A percentile compares a stretch with the other conserved stretches of the same genome.
phyloP scores from a whole-genome alignment of 108 stramenopile species.

The Stephanodiscus triporus region DNA sequence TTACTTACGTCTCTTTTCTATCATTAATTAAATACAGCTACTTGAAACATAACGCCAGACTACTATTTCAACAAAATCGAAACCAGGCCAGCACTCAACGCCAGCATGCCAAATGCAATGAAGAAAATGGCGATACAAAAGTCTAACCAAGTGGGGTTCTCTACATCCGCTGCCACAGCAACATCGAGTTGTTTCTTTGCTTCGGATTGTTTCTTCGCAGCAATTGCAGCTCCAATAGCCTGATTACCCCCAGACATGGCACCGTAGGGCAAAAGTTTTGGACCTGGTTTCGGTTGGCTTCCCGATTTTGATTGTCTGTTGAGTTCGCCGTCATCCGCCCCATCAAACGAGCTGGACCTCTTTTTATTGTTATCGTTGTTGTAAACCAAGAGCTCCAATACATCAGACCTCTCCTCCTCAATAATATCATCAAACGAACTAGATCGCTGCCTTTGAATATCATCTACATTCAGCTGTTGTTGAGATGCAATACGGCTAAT shows the following conservation, averaged over 20 bases:
- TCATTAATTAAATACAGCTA: background rate
- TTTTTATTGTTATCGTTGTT: background rate
- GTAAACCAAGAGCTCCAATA: background rate
- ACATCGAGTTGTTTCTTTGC: background rate
- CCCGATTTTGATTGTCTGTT: background rate
- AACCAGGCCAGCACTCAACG: conserved; percentile 64
- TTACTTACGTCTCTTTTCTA: no score
- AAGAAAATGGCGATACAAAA: conserved; percentile 75
- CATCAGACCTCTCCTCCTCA: background rate
- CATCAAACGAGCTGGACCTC: background rate
- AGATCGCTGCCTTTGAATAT: conserved; percentile 9
- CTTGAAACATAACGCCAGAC: conserved; percentile 1
- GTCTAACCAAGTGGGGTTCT: conserved; percentile 58
- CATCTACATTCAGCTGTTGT: conserved; percentile 3
- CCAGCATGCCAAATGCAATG: conserved; percentile 70
- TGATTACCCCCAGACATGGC: conserved; percentile 26
- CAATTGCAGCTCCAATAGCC: conserved; percentile 40
- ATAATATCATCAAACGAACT: conserved; percentile 9
- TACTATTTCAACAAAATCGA: conserved; percentile 52
- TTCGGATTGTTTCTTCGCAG: conserved; percentile 29
- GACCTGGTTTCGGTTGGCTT: background rate
- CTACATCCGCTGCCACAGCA: conserved; percentile 61
- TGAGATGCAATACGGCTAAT: conserved; percentile 73
- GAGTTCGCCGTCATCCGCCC: background rate
- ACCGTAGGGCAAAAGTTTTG: conserved; percentile 22